Evolutionary conservation across 164 flowering plant genomes (phyloP), one percentile per base, ranked within the genome.

Genomic region (Sextonia rubra): DNA sequence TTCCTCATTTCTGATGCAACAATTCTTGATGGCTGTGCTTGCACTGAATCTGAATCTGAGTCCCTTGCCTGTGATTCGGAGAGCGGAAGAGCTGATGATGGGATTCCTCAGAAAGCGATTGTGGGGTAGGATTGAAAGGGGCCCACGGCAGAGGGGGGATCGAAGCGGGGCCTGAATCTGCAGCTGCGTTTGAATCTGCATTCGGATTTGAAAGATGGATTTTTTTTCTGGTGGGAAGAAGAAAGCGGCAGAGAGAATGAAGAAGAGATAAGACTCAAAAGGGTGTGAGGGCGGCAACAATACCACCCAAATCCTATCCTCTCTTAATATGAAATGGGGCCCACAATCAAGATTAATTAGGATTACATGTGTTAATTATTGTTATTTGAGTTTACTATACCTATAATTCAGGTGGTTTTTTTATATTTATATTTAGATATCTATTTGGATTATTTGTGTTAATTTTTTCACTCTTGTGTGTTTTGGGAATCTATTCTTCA

Each of bases 141-240:
- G 20, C 8, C 47, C 73, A 61, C 73, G 72, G 58, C 62, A 69
- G 60, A 58, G 30, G 3, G 79, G 74, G 48, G 74, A 60, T 15
- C 76, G 71, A 4, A 77, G 77, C 60, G 69, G 69, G 26, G 73
- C 22, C 58, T 80, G 84, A 24, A 69, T 47, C 32, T 67, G 71
- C 66, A 75, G 27, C 52, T 68, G 72, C 58, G 71, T 27, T 22
- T 73, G 76, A 71, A 76, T 70, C 15, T 32, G 68, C 68, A 64
- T 48, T 20, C 18, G 30, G 5, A 22, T 20, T 22, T 61, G 68
- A 18, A 20, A 23, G 44, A 7, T 1, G 55, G 12, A 3, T n/a
- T n/a, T n/a, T n/a, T n/a, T n/a, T n/a, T n/a, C n/a, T n/a, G n/a
- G n/a, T n/a, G 26, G 7, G 3, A 30, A 11, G 12, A 3, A 7